Base-by-base conservation (phyloP, 257 asterid species). In the Capsicum rhomboideum region DNA sequence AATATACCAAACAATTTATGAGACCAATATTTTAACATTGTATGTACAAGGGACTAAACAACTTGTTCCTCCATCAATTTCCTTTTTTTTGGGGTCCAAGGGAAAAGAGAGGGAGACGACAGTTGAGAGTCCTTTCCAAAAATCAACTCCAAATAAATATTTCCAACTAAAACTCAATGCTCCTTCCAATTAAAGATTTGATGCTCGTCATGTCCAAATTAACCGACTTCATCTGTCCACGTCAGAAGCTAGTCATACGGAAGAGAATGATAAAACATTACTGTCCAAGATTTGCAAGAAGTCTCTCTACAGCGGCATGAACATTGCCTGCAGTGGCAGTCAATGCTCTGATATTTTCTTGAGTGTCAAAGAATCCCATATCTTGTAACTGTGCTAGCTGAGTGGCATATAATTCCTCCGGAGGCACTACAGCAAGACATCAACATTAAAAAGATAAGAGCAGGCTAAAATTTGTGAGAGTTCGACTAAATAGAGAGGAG, bases 291-390 rank as follows among this genome's bases (percentile, higher is more conserved):
- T 87, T 88, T 78, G 88, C 90, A 44, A 90, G 83, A 71, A 90
- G 91, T 31, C 90, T 89, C 71, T 90, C 92, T 74, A 90, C 92
- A 2, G 92, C 92, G 20, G 92, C 92, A 87, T 90, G 89, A 80
- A 90, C 93, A 63, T 90, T 90, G 55, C 93, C 93, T n/a, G 91
- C 84, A 82, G 88, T 84, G 77, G 93, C 91, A 23, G 84, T 49
- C 56, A 90, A 86, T 18, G 91, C 93, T 82, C 88, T 83, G 29
- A 87, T 85, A 83, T 88, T 90, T 85, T 90, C 93, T 55, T 90
- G 93, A 54, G 90, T 81, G 80, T 90, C 93, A 82, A 85, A 88
- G 85, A 90, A 90, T 11, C 93, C 93, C 93, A 90, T 90, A 69
- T 90, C 93, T 84, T 83, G 91, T 46, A 90, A 86, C 63, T 88